A percentile compares a stretch with the other conserved stretches of the same genome.
phyloP scores from a whole-genome alignment of 2,329 filamentous ascomycete species.

The Lachnellula subtilissima region DNA sequence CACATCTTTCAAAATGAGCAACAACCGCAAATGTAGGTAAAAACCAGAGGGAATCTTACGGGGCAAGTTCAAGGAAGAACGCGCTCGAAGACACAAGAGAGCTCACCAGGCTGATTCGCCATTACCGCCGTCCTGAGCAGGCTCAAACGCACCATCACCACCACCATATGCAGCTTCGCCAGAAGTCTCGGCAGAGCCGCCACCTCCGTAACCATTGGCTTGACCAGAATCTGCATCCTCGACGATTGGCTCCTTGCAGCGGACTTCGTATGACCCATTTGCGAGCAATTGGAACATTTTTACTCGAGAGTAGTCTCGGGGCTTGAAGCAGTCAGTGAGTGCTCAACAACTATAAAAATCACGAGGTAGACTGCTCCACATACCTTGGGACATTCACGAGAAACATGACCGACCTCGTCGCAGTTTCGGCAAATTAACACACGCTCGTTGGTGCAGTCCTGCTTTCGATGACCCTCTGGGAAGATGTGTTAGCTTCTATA shows the following conservation, averaged over 20 bases:
- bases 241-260: slow-evolving; percentile 35
- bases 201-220: slow-evolving; percentile 17
- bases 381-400: background rate
- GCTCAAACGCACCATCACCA: background rate
- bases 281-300: slow-evolving; percentile 54
- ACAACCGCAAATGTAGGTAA: too few relatives aligned
- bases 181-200: slow-evolving; percentile 1
- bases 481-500: background rate
- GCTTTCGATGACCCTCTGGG: slow-evolving; percentile 15
- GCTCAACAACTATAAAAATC: background rate
- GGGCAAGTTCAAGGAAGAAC: background rate
- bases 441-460: slow-evolving; percentile 29
- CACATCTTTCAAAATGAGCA: too few relatives aligned
- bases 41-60: too few relatives aligned
- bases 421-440: slow-evolving; percentile 49
- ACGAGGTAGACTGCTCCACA: background rate
- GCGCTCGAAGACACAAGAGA: background rate
- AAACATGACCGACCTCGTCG: slow-evolving; percentile 41
- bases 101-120: background rate
- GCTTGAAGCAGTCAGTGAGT: slow-evolving; percentile 16
- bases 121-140: background rate
- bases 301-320: slow-evolving; percentile 42
- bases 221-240: slow-evolving; percentile 16
- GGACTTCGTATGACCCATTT: slow-evolving; percentile 39
- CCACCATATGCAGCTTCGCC: slow-evolving; percentile 1